Evolutionary conservation across 2,329 filamentous ascomycete genomes (phyloP).

Genomic region (Apiospora sp.): DNA sequence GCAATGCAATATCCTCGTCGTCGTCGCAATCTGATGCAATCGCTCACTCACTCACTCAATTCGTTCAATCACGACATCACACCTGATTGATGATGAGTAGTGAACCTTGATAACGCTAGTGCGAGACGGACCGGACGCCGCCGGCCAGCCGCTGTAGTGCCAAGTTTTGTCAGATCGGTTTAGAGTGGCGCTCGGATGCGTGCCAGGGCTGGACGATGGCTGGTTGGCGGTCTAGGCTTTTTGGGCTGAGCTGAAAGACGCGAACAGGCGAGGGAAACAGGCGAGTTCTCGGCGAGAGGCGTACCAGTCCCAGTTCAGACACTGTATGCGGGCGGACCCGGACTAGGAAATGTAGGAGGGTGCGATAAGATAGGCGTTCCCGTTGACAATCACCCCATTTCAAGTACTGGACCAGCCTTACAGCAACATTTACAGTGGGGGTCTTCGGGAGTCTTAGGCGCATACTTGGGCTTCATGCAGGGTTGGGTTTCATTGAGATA

Average conservation of each 20-base stretch:
- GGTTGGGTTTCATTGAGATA: slow-evolving; percentile 10
- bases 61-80: slow-evolving; percentile 6
- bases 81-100: neutral
- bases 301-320: neutral
- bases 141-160: neutral
- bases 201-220: neutral
- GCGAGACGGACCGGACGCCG: slow-evolving; percentile 3
- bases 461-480: neutral
- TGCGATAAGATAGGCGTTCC: neutral
- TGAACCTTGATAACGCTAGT: slow-evolving; percentile 5
- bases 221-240: slow-evolving; percentile 2
- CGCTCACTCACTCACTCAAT: neutral
- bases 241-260: slow-evolving; percentile 8
- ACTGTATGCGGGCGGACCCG: slow-evolving; percentile 12
- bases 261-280: slow-evolving; percentile 12
- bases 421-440: slow-evolving; percentile 3
- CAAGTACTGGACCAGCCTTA: neutral
- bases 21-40: neutral
- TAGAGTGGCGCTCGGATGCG: neutral
- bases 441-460: slow-evolving; percentile 8
- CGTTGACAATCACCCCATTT: slow-evolving; percentile 8
- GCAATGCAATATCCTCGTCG: neutral
- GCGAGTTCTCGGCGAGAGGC: neutral
- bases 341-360: neutral
- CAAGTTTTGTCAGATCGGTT: neutral